Evolutionary conservation across 257 asterid species (phyloP), one percentile per base, ranked within the genome.

Genomic region (Orobanche coerulescens): DNA sequence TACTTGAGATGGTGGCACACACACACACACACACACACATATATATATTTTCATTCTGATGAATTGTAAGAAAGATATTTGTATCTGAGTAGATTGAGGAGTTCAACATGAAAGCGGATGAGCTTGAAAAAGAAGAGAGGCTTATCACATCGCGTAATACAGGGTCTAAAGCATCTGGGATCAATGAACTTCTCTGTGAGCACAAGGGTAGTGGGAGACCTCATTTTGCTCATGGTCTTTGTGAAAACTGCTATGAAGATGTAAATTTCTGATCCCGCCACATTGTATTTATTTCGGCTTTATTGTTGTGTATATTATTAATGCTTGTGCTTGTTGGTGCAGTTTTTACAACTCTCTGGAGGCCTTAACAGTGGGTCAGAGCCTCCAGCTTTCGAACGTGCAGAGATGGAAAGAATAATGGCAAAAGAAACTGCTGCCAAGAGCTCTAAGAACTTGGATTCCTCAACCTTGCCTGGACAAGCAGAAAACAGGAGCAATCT

Each of bases 301-400:
- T 58, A 57, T 8, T 57, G 36, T 23, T 33, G 11, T 70, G 61
- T 33, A 14, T 70, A 34, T 55, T 74, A 34, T 55, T 23, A 31
- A 30, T 64, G 37, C 34, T 48, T 65, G 22, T 70, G 61, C 49
- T 28, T 46, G 53, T 71, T 67, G 66, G 62, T 79, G 68, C 85
- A 90, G 97, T 87, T 90, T 70, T 22, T 79, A 40, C 65, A 74
- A 62, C 78, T 90, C 58, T 84, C 95, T 58, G 97, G 97, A 36
- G 97, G 97, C 68, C 87, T 90, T 67, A 74, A 74, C 12, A 84
- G 87, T 54, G 94, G 90, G 51, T 78, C 78, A 25, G 95, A 90
- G 74, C 97, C 97, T 76, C 96, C 96, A 69, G 88, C 97, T 68
- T 90, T 90, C 78, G 94, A 81, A 62, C 88, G 75, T 56, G 95